Evolutionary conservation across 495 filamentous ascomycete genomes (phyloP).

Genomic region (Podospora australis): DNA sequence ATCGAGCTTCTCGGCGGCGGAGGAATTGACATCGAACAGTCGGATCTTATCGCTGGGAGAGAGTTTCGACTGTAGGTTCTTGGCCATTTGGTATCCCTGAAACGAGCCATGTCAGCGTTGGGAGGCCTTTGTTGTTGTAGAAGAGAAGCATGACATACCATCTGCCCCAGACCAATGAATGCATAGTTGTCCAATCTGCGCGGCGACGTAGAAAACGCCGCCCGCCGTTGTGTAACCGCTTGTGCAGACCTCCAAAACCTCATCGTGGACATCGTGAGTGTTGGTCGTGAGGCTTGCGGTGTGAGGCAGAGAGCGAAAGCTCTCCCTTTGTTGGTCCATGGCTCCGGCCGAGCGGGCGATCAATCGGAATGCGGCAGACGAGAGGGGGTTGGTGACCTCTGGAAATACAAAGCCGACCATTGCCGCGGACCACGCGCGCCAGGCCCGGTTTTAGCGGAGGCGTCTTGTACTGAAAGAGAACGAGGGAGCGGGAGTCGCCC

Average conservation of each 20-base stretch:
- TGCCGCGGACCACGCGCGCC: conserved; percentile 21
- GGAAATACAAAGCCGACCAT: conserved; percentile 28
- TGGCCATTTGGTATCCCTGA: conserved; percentile 79
- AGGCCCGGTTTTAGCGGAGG: not conserved
- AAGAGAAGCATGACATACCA: conserved; percentile 52
- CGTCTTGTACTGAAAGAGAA: not conserved
- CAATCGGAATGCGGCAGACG: not conserved
- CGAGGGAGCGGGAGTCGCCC: conserved; percentile 6
- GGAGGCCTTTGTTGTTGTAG: not conserved
- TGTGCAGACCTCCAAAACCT: conserved; percentile 23
- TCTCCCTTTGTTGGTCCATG: not conserved
- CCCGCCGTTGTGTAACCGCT: conserved; percentile 29
- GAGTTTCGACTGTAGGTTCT: conserved; percentile 73
- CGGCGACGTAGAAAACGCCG: conserved; percentile 52
- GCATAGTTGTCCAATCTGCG: conserved; percentile 61
- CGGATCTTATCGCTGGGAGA: conserved; percentile 59
- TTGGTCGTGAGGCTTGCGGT: no score
- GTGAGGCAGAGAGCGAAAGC: no score
- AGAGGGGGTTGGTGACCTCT: conserved; percentile 5
- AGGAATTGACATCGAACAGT: conserved; percentile 68
- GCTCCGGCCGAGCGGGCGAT: conserved; percentile 9
- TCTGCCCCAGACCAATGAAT: conserved; percentile 81
- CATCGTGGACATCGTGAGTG: conserved; percentile 26
- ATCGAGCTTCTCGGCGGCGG: conserved; percentile 52
- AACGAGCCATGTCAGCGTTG: conserved; percentile 1